Percentiles rank a stretch among this genome's conserved stretches.
phyloP scores from a whole-genome alignment of 2,329 filamentous ascomycete species.

The Rosellinia necatrix region DNA sequence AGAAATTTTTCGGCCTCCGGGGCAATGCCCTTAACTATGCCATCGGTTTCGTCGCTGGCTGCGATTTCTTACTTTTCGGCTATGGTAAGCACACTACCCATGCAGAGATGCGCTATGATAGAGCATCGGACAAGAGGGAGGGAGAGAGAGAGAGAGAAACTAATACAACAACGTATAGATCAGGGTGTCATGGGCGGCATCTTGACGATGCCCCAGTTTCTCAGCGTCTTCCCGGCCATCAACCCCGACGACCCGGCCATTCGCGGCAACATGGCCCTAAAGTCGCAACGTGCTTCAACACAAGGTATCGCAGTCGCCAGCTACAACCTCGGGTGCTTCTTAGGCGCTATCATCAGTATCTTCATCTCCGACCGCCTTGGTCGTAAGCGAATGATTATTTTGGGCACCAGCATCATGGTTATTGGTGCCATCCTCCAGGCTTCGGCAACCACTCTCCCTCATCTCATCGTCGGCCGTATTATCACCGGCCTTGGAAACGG shows the following conservation, averaged over 20 bases:
- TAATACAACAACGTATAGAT: constrained; percentile 49
- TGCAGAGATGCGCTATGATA: background rate
- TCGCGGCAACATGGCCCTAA: constrained; percentile 38
- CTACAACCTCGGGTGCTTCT: constrained; percentile 64
- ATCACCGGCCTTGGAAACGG: constrained; percentile 51
- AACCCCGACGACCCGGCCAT: constrained; percentile 49
- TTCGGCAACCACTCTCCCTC: constrained; percentile 50
- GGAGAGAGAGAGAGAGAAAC: too few species aligned
- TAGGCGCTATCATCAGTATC: constrained; percentile 52
- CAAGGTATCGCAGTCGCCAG: constrained; percentile 59
- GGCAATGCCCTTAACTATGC: constrained; percentile 70
- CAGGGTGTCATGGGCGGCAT: constrained; percentile 79
- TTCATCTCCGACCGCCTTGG: constrained; percentile 61
- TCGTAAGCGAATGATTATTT: constrained; percentile 59
- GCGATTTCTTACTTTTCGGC: constrained; percentile 69
- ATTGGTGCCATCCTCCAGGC: constrained; percentile 55
- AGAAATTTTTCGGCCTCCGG: constrained; percentile 65
- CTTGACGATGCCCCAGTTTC: constrained; percentile 68
- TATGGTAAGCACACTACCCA: constrained; percentile 48
- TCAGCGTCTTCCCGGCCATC: constrained; percentile 58
- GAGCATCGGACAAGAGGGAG: too few species aligned
- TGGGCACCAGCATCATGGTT: constrained; percentile 62
- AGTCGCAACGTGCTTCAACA: constrained; percentile 52
- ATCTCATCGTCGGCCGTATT: constrained; percentile 61
- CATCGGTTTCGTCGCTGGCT: constrained; percentile 72